phyloP scores from a whole-genome alignment of 805 yeast genomes.

The Ogataea salicorniae region DNA sequence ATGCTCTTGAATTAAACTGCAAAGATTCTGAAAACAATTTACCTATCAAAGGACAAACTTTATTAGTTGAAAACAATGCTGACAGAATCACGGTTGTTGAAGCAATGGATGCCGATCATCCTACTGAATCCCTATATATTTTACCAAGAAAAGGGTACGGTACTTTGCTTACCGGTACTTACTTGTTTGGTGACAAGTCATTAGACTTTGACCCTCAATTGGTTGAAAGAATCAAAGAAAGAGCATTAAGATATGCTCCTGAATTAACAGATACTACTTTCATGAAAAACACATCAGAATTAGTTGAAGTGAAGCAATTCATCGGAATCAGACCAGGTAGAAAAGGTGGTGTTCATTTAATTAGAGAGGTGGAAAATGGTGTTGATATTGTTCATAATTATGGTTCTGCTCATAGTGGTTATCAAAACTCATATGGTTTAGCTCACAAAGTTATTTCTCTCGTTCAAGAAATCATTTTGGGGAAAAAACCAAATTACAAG shows the following conservation, averaged over 20 bases:
- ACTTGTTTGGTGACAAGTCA: conserved; percentile 19
- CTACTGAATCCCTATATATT: conserved; percentile 47
- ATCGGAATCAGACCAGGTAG: conserved; percentile 73
- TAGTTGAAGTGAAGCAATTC: conserved; percentile 49
- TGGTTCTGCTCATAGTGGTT: conserved; percentile 77
- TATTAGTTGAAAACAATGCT: conserved; percentile 44
- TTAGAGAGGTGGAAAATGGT: conserved; percentile 25
- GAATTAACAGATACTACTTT: conserved; percentile 33
- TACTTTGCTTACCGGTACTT: conserved; percentile 52
- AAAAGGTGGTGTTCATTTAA: conserved; percentile 48
- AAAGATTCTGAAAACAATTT: conserved; percentile 36
- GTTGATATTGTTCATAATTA: conserved; percentile 50
- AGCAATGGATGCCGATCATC: conserved; percentile 26
- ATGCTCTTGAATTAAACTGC: conserved; percentile 41
- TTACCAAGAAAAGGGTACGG: conserved; percentile 70
- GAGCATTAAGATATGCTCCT: conserved; percentile 47
- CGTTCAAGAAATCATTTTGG: conserved; percentile 16
- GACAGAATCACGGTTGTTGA: conserved; percentile 32
- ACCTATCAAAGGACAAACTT: conserved; percentile 56
- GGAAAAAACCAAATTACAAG: conserved; percentile 1
- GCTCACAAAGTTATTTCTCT: conserved; percentile 20
- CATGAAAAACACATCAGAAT: conserved; percentile 33
- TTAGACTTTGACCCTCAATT: conserved; percentile 40
- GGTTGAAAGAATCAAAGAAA: conserved; percentile 37
- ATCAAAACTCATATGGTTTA: conserved; percentile 40